phyloP scores from a whole-genome alignment of 2,329 filamentous ascomycete species.

The Arthrinium phaeospermum region DNA sequence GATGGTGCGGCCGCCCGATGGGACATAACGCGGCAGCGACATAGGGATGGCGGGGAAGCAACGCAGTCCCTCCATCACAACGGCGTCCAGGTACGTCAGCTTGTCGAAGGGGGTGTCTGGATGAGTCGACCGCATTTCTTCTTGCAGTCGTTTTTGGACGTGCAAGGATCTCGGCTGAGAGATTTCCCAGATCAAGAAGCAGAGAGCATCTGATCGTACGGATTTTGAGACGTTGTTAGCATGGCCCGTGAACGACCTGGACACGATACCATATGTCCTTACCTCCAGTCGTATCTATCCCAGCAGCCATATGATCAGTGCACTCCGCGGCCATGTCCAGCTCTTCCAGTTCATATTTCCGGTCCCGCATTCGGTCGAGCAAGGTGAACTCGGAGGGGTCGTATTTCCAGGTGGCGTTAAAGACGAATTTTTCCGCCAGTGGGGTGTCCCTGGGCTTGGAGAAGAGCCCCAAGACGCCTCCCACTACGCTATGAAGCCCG shows the following conservation, averaged over 20 bases:
- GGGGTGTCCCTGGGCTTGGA: constrained; percentile 63
- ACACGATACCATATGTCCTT: not conserved
- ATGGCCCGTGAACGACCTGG: not conserved
- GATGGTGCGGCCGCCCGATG: constrained; percentile 58
- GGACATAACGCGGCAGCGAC: constrained; percentile 67
- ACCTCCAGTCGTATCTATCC: constrained; percentile 71
- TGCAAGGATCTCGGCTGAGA: constrained; percentile 61
- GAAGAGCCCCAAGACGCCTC: constrained; percentile 52
- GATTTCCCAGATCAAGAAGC: constrained; percentile 74
- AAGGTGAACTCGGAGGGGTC: constrained; percentile 61
- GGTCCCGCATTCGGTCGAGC: constrained; percentile 61
- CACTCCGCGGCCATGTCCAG: constrained; percentile 70
- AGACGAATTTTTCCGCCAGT: constrained; percentile 63
- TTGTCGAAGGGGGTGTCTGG: constrained; percentile 50
- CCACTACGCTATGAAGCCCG: constrained; percentile 52
- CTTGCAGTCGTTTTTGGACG: constrained; percentile 57
- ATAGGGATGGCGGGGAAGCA: constrained; percentile 70
- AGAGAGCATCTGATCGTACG: constrained; percentile 58
- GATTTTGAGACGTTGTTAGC: not conserved
- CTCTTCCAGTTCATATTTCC: constrained; percentile 53
- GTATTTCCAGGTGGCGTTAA: constrained; percentile 53
- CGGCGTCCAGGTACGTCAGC: constrained; percentile 65
- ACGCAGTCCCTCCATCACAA: constrained; percentile 66
- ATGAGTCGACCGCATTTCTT: constrained; percentile 54
- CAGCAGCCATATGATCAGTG: constrained; percentile 74